Evolutionary conservation across 1,284 basidiomycete species (phyloP).

Genomic region (Ustilago tritici): DNA sequence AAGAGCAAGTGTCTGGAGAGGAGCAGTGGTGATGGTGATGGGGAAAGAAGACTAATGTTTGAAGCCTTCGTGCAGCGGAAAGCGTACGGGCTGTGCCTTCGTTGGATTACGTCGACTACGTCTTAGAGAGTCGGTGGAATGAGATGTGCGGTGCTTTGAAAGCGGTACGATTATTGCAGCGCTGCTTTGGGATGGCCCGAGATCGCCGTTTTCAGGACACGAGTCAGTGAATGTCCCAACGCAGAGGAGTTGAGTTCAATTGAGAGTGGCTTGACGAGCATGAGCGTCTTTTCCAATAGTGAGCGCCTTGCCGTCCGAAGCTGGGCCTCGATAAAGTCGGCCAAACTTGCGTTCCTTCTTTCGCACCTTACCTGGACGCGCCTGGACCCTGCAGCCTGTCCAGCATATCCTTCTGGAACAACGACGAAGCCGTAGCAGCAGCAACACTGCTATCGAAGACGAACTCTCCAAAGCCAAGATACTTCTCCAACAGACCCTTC

Average conservation of each 20-base stretch:
- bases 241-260: too few relatives aligned
- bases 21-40: background rate
- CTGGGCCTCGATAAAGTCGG: too few relatives aligned
- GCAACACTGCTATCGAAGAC: slow-evolving; percentile 75
- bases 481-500: slow-evolving; percentile 81
- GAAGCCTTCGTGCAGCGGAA: too few relatives aligned
- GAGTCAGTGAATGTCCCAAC: too few relatives aligned
- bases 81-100: too few relatives aligned
- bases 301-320: too few relatives aligned
- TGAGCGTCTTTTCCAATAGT: too few relatives aligned
- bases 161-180: background rate
- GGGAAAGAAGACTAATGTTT: background rate
- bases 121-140: background rate
- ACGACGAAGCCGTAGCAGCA: slow-evolving; percentile 52
- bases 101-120: background rate
- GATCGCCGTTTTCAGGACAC: background rate
- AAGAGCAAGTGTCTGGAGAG: background rate
- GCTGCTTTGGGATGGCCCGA: background rate
- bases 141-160: background rate
- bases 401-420: slow-evolving; percentile 48
- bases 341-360: background rate
- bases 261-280: too few relatives aligned
- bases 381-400: slow-evolving; percentile 23
- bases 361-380: slow-evolving; percentile 3
- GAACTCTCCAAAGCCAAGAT: slow-evolving; percentile 87